Evolutionary conservation across 345 rosid species (phyloP).

Genomic region (Pugionium dolabratum): DNA sequence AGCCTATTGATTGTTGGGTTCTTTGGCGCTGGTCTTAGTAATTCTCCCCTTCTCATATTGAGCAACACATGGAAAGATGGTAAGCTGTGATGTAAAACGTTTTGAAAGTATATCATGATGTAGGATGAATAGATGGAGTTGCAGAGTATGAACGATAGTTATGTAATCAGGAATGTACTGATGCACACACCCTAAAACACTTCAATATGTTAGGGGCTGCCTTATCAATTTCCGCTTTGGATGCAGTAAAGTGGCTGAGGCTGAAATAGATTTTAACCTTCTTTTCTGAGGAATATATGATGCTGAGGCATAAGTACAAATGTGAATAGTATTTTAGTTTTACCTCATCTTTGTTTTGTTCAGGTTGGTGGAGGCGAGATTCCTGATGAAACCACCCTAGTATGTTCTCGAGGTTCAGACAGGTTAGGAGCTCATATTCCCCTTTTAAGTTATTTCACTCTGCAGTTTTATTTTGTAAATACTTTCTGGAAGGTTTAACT

Average conservation of each 20-base stretch:
- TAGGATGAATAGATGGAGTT: constrained; percentile 16
- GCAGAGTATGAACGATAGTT: background rate
- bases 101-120: constrained; percentile 7
- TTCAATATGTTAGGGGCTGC: constrained; percentile 1
- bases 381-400: constrained; percentile 83
- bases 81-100: constrained; percentile 18
- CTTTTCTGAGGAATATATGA: constrained; percentile 12
- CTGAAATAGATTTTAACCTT: constrained; percentile 5
- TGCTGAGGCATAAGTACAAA: constrained; percentile 1
- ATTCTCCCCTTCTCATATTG: constrained; percentile 4
- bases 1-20: background rate
- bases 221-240: constrained; percentile 6
- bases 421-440: constrained; percentile 56
- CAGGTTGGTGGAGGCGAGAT: constrained; percentile 90
- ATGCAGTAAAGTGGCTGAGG: constrained; percentile 14
- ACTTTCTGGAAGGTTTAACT: background rate
- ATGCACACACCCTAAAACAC: background rate
- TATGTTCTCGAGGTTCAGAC: constrained; percentile 93
- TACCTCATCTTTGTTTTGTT: constrained; percentile 41
- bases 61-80: constrained; percentile 10
- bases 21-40: constrained; percentile 6
- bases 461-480: background rate
- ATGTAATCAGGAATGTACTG: background rate
- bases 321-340: constrained; percentile 15
- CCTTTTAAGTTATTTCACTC: constrained; percentile 4